phyloP scores from a whole-genome alignment of 2,329 filamentous ascomycete genomes.

The Ramularia collo-cygni region DNA sequence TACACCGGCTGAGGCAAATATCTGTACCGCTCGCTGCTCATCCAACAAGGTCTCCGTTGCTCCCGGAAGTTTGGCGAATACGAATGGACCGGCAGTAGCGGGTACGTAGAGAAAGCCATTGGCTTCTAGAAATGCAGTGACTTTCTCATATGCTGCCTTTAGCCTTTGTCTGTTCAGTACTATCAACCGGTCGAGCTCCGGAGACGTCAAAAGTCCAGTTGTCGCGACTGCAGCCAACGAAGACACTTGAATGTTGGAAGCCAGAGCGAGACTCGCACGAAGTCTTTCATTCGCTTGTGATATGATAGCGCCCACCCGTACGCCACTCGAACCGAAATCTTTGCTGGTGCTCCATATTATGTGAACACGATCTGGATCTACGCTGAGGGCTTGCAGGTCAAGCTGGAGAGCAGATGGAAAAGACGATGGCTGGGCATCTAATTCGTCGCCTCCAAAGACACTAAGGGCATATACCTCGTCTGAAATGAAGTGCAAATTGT shows the following conservation, averaged over 20 bases:
- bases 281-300: conserved; percentile 5
- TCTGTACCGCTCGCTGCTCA: conserved; percentile 4
- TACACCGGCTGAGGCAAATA: conserved; percentile 4
- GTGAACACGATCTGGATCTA: conserved; percentile 5
- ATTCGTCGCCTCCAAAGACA: background rate
- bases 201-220: conserved; percentile 3
- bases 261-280: background rate
- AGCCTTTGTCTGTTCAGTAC: conserved; percentile 3
- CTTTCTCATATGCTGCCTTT: conserved; percentile 2
- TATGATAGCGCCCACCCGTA: conserved; percentile 3
- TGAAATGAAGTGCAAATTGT: conserved; percentile 5
- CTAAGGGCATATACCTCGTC: conserved; percentile 7
- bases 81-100: conserved; percentile 2
- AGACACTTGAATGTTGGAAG: conserved; percentile 3
- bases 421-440: background rate
- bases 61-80: conserved; percentile 5
- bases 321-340: conserved; percentile 4
- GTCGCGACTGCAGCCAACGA: conserved; percentile 2
- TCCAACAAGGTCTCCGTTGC: conserved; percentile 1
- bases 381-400: conserved; percentile 2
- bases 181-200: conserved; percentile 3
- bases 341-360: conserved; percentile 7
- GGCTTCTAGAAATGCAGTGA: conserved; percentile 1
- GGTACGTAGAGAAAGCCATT: background rate
- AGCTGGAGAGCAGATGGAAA: conserved; percentile 3